Evolutionary conservation across 345 rosid genomes (phyloP).

Genomic region (Draba incana): DNA sequence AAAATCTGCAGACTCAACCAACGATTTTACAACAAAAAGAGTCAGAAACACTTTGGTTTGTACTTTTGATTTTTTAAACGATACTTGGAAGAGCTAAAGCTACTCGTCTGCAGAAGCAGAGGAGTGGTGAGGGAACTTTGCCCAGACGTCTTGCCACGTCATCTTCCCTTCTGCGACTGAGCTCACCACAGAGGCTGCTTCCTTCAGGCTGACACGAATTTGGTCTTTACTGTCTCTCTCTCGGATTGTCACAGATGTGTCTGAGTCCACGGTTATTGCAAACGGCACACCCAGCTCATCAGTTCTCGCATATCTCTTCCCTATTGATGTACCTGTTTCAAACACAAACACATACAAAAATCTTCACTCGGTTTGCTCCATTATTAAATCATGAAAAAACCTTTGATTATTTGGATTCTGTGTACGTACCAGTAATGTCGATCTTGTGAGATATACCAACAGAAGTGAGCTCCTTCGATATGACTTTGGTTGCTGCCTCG

Average conservation of each 20-base stretch:
- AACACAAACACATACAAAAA: background rate
- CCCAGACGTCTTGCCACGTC: constrained; percentile 84
- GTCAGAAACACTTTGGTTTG: background rate
- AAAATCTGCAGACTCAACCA: too few relatives aligned
- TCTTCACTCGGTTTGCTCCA: constrained; percentile 10
- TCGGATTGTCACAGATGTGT: constrained; percentile 72
- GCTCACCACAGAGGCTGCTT: constrained; percentile 70
- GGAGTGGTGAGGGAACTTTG: constrained; percentile 65
- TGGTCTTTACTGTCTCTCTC: constrained; percentile 97
- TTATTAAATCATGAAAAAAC: background rate
- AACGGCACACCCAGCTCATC: constrained; percentile 97
- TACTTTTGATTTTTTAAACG: background rate
- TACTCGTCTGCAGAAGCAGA: constrained; percentile 62
- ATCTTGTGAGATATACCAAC: constrained; percentile 87
- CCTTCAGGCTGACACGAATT: constrained; percentile 65
- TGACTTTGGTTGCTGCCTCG: constrained; percentile 76
- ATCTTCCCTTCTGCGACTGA: constrained; percentile 66
- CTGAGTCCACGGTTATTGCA: constrained; percentile 83
- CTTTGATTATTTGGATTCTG: background rate
- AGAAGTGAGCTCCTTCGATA: constrained; percentile 71
- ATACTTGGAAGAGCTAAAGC: constrained; percentile 21
- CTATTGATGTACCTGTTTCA: constrained; percentile 80
- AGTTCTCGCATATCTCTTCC: constrained; percentile 91
- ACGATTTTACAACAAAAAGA: too few relatives aligned
- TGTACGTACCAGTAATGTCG: constrained; percentile 80